Conservation (phyloP, 1,139 yeast species). For the Pichia sp. region DNA sequence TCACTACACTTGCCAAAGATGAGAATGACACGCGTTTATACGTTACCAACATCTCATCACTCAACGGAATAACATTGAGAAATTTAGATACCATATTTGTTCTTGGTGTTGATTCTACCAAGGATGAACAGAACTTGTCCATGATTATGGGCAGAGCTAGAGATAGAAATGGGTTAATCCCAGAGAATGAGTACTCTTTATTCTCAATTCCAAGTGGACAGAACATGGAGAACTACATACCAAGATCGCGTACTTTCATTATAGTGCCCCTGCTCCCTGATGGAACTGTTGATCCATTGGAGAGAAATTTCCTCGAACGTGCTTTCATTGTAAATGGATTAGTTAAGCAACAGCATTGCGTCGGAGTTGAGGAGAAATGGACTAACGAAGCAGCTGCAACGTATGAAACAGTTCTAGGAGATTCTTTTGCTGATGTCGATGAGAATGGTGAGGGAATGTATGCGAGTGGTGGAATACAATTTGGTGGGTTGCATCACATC, state of each 20-base stretch:
- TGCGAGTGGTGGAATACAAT: too few relatives aligned
- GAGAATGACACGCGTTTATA: conserved; percentile 17
- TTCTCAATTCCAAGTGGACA: conserved; percentile 11
- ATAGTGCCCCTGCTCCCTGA: conserved; percentile 19
- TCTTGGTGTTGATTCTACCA: conserved; percentile 26
- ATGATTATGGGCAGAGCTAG: conserved; percentile 24
- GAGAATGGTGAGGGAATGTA: background rate
- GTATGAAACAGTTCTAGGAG: conserved; percentile 3
- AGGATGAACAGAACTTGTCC: conserved; percentile 17
- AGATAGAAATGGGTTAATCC: conserved; percentile 16
- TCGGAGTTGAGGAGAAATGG: conserved; percentile 18
- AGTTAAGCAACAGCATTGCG: conserved; percentile 14
- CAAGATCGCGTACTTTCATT: conserved; percentile 15
- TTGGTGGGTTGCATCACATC: background rate
- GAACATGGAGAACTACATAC: conserved; percentile 3
- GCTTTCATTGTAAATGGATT: conserved; percentile 23
- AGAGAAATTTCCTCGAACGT: conserved; percentile 26
- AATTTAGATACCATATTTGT: conserved; percentile 21
- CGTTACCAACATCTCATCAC: conserved; percentile 18
- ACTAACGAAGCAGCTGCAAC: conserved; percentile 14
- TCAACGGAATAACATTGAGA: conserved; percentile 24
- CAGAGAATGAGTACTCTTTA: conserved; percentile 11
- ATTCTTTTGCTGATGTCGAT: background rate
- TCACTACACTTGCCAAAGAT: too few relatives aligned
- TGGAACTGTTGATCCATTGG: conserved; percentile 15